Conservation (phyloP, 176 grass and related monocot genomes). For the Carex pumila region DNA sequence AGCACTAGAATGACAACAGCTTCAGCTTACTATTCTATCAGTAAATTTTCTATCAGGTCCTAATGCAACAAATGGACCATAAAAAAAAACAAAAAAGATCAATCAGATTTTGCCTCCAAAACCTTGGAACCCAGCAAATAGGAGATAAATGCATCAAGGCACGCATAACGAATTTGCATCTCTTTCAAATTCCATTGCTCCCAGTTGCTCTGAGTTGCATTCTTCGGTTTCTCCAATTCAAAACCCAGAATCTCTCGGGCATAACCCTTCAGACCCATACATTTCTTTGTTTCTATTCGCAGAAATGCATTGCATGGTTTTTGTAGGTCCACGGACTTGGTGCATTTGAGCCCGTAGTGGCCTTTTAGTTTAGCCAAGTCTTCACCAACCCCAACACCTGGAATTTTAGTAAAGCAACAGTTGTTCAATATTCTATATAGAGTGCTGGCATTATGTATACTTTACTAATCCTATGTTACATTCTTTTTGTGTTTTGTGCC, state of each 20-base stretch:
- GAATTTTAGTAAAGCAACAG: neutral
- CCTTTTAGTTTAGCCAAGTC: conserved; percentile 26
- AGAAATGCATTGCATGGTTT: conserved; percentile 12
- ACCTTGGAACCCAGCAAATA: conserved; percentile 38
- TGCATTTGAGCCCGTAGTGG: conserved; percentile 34
- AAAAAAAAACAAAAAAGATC: neutral
- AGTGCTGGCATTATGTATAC: neutral
- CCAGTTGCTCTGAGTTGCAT: conserved; percentile 48
- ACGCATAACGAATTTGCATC: conserved; percentile 37
- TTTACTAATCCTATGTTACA: neutral
- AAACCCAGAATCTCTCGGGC: conserved; percentile 37
- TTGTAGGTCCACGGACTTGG: conserved; percentile 2
- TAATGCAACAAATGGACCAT: neutral
- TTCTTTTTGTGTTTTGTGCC: neutral
- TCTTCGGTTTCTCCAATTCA: conserved; percentile 32
- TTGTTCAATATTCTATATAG: neutral
- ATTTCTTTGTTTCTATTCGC: neutral
- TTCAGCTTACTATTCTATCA: neutral
- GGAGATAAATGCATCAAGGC: conserved; percentile 52
- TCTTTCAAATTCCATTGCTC: conserved; percentile 18
- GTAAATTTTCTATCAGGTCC: neutral
- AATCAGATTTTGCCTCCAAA: neutral
- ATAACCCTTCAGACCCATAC: conserved; percentile 37
- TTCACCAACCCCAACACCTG: conserved; percentile 33
- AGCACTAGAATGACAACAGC: neutral